Percentiles rank a stretch among this genome's conserved stretches.
Conservation (phyloP, 2,329 filamentous ascomycete species). For the Alternaria alternata region DNA sequence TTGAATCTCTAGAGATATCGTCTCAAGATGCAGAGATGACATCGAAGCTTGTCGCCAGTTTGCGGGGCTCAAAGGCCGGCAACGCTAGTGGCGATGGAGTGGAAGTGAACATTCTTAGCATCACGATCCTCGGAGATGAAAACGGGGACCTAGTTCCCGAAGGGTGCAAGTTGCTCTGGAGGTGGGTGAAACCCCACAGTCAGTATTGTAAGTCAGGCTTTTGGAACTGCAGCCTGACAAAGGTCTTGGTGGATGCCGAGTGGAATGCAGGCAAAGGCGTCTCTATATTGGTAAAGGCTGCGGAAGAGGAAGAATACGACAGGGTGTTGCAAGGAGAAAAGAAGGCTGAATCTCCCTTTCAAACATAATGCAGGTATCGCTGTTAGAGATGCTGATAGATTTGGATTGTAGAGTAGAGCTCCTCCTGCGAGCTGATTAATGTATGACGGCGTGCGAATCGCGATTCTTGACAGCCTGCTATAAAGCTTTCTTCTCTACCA, state of each 20-base stretch:
- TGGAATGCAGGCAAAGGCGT: conserved; percentile 1
- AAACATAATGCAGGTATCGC: not conserved
- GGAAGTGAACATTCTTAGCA: too few species aligned
- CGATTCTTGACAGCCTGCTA: not conserved
- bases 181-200: not conserved
- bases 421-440: not conserved
- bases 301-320: not conserved
- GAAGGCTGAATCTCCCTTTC: not conserved
- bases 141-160: not conserved
- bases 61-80: too few species aligned
- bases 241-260: conserved; percentile 1
- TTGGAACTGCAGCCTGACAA: not conserved
- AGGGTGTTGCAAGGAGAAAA: not conserved
- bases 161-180: not conserved
- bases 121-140: too few species aligned
- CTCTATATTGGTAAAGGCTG: not conserved
- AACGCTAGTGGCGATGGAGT: too few species aligned
- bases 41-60: not conserved
- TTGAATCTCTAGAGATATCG: not conserved
- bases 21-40: not conserved
- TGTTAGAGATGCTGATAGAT: not conserved
- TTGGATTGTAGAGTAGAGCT: not conserved
- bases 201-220: not conserved
- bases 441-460: not conserved
- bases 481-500: not conserved